Evolutionary conservation across 2,329 filamentous ascomycete genomes (phyloP).

Genomic region (Waltergamsia citrina): DNA sequence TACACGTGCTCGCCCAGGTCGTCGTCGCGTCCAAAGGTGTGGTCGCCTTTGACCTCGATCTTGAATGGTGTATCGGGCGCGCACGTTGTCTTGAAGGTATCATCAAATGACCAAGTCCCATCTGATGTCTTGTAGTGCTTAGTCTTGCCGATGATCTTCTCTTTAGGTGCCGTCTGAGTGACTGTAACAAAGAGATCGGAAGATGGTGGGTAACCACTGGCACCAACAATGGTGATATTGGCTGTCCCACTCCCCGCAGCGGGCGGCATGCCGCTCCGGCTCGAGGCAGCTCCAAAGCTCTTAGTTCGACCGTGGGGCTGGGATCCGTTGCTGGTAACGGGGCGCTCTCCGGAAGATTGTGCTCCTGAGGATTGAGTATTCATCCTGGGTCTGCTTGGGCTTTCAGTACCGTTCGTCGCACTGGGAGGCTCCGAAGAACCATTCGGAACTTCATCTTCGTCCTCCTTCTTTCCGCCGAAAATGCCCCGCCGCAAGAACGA

Average conservation of each 20-base stretch:
- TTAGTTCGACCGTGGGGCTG: constrained; percentile 39
- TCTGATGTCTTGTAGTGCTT: constrained; percentile 72
- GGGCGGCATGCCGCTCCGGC: constrained; percentile 51
- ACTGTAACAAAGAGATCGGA: constrained; percentile 73
- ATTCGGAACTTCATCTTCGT: constrained; percentile 46
- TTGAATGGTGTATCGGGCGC: constrained; percentile 80
- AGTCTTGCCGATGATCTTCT: constrained; percentile 82
- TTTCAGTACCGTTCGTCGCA: constrained; percentile 16
- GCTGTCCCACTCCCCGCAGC: constrained; percentile 64
- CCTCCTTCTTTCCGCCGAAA: constrained; percentile 63
- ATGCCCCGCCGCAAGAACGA: constrained; percentile 85
- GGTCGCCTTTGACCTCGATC: constrained; percentile 75
- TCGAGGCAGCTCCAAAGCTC: constrained; percentile 56
- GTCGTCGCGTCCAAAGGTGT: constrained; percentile 75
- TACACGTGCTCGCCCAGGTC: constrained; percentile 80
- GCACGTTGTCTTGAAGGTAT: constrained; percentile 70
- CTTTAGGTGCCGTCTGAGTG: constrained; percentile 56
- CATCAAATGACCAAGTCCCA: constrained; percentile 61
- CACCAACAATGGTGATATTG: constrained; percentile 69
- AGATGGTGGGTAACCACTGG: constrained; percentile 65
- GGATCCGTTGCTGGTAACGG: constrained; percentile 15
- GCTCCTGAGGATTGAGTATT: background rate
- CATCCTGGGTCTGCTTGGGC: constrained; percentile 2
- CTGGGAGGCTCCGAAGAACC: constrained; percentile 26
- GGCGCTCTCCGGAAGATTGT: constrained; percentile 3